phyloP scores from a whole-genome alignment of 306 rosid species.

The Medicago ruthenica region DNA sequence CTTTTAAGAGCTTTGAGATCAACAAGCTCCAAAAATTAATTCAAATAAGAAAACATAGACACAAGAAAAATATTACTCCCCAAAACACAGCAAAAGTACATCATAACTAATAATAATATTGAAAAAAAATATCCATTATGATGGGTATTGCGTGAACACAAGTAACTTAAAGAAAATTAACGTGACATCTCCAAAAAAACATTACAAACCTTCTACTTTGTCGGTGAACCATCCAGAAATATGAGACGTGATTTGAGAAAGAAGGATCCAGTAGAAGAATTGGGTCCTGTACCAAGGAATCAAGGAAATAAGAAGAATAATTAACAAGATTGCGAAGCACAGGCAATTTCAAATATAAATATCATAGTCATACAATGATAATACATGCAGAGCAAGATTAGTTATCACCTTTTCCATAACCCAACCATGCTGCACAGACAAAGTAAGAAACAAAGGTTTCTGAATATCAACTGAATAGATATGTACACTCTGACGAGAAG shows the following conservation, averaged over 20 bases:
- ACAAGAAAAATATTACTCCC: constrained; percentile 4
- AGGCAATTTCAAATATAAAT: not conserved
- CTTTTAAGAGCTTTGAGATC: not conserved
- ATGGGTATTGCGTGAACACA: not conserved
- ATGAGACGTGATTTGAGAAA: constrained; percentile 68
- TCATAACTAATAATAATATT: not conserved
- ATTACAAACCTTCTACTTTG: constrained; percentile 77
- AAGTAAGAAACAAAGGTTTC: constrained; percentile 77
- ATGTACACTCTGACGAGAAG: constrained; percentile 78
- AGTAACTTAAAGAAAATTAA: constrained; percentile 26
- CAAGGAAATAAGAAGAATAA: constrained; percentile 28
- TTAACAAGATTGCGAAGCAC: constrained; percentile 16
- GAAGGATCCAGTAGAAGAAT: constrained; percentile 79
- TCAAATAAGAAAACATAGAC: not conserved
- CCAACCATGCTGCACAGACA: constrained; percentile 90
- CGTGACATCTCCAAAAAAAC: not conserved
- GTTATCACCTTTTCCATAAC: constrained; percentile 83
- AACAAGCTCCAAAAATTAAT: constrained; percentile 9
- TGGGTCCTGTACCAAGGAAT: constrained; percentile 67
- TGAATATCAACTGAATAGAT: constrained; percentile 88
- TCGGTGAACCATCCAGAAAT: constrained; percentile 91
- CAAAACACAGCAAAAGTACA: constrained; percentile 24
- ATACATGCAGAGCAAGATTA: constrained; percentile 29
- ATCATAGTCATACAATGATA: not conserved
- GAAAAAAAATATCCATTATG: constrained; percentile 18